Evolutionary conservation across 2,329 filamentous ascomycete species (phyloP), one percentile per base, ranked within the genome.

Genomic region (Didymella sp.): DNA sequence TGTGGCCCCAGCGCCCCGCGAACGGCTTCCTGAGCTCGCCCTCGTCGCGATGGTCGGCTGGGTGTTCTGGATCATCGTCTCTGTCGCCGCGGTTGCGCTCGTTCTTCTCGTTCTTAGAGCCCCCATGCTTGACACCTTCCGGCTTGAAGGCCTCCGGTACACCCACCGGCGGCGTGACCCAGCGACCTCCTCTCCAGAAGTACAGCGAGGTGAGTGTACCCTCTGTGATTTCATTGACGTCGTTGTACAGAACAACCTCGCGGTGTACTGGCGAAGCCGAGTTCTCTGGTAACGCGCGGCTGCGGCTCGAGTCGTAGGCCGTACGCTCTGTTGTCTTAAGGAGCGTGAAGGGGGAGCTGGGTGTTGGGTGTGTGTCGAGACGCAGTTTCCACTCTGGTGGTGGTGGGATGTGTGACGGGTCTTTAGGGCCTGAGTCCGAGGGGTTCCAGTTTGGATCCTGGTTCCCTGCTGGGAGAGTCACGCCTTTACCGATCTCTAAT

Each of bases 141-240:
- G 11, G 3, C 11, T 38, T 38, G 27, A 73, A 73, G 3, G 72
- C 68, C 3, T 60, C 63, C 0, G 73, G 73, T 0, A 74, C 73
- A 7, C 75, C 72, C 3, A 78, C 74, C 2, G 86, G 84, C 1
- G 94, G 94, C 33, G 93, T 96, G 7, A 92, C 84, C 94, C 94
- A 98, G 46, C 79, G 78, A 1, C 85, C 87, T 4, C 81, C 74
- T 41, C 90, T 86, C 81, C 85, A 91, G 63, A 97, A 90, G 74
- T 94, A 97, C 0, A 90, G 86, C 0, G 89, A 96, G 0, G 90
- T 93, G 15, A 90, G 84, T 59, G 89, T 93, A 8, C 91, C 92
- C 75, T 98, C 94, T 84, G 96, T 96, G 31, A 97, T 77, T 45
- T 88, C 84, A 1, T 82, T 82, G 25, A 84, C 79, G 4, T 74